Evolutionary conservation across 2,329 filamentous ascomycete species (phyloP), one percentile per base, ranked within the genome.

Genomic region (Cladobotryum protrusum): DNA sequence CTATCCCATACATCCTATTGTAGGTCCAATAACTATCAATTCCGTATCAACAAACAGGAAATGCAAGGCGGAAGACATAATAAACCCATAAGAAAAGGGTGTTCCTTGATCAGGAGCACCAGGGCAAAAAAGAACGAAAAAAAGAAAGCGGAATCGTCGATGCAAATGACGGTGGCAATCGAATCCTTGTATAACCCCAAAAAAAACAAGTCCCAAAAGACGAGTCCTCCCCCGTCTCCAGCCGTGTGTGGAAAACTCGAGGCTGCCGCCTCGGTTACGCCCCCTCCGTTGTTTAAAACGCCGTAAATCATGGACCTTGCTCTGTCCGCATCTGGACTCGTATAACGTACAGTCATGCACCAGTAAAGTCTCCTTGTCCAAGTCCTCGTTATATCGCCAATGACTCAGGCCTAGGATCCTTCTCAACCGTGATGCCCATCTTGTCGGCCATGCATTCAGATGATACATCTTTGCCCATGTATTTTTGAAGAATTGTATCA

Each of bases 401-500:
- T 13, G 49, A 47, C 41, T 57, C 55, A 17, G 24, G 11, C 24
- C 24, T 29, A 29, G 11, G 6, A 29, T 56, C 51, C 52, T 53
- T 53, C 24, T 61, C 59, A 11, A 59, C 40, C 40, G 65, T 56
- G 40, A 82, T 78, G 55, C 89, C 85, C 24, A 93, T 72, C 82
- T 61, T 59, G n/a, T 58, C 55, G 42, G 67, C 67, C 34, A 68
- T 59, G 44, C 63, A 63, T 15, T 62, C 62, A 9, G 64, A 59
- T 5, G 66, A 63, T 20, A 61, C 62, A 18, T 71, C 66, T 54
- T 70, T 68, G 60, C 77, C 74, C 58, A 82, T 74, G 56, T 82
- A 83, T 64, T 83, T 83, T 54, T 74, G 78, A 70, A 92, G 77
- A 47, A 90, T 86, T 37, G 77, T 81, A 63, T 96, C 87, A 59